A percentile compares a stretch with the other conserved stretches of the same genome.
These are phyloP conservation scores for Lepidium africanum DNA, from an alignment of 345 rosid genomes.

Conservation along the genomic window DNA sequence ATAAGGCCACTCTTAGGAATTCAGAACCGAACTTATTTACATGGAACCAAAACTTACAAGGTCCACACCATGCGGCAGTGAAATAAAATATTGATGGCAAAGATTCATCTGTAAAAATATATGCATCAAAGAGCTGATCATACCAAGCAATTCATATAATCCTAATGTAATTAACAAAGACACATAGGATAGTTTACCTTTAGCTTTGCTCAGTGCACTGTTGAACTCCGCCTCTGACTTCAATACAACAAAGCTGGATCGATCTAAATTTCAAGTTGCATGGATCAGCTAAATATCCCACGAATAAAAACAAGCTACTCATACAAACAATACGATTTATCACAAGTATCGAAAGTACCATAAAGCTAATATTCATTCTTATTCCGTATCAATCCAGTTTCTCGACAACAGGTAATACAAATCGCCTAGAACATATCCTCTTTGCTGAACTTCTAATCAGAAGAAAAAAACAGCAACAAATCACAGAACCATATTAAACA, in stretches of 20 bases:
- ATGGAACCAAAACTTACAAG: constrained; percentile 51
- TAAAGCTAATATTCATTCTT: not conserved
- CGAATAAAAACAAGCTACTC: not conserved
- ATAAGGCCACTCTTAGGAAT: not conserved
- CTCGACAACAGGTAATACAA: not conserved
- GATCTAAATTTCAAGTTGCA: constrained; percentile 27
- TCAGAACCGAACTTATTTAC: not conserved
- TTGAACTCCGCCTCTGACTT: constrained; percentile 56
- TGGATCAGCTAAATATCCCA: not conserved
- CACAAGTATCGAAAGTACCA: not conserved
- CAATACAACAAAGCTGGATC: constrained; percentile 35
- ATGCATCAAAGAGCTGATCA: not conserved
- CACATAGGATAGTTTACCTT: constrained; percentile 24
- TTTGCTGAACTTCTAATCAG: not conserved
- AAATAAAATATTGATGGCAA: constrained; percentile 60
- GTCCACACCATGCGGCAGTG: constrained; percentile 88
- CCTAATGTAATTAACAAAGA: not conserved
- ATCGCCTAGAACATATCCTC: not conserved
- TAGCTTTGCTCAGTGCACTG: constrained; percentile 38
- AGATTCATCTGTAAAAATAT: constrained; percentile 41
- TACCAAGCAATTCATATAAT: not conserved
- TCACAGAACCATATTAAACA: not conserved
- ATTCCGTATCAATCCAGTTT: not conserved
- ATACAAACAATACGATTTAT: not conserved
- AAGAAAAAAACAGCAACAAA: too few relatives aligned